Conservation (phyloP, 1,139 yeast genomes). For the Zygosaccharomyces sapae region DNA sequence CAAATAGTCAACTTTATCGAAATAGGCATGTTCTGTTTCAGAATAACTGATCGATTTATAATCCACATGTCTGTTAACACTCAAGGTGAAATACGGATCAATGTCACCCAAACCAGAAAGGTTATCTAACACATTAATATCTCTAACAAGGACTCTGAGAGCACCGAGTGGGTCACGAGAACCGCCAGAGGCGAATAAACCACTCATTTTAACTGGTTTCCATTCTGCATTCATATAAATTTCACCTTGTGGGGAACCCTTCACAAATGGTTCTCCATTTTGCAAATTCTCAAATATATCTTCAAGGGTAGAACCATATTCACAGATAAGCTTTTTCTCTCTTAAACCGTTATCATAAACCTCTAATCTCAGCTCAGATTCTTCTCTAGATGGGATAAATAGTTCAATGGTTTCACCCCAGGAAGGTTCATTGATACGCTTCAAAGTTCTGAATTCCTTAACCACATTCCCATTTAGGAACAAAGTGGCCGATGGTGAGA, state of each 20-base stretch:
- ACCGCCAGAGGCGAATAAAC: slow-evolving; percentile 44
- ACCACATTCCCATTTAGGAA: slow-evolving; percentile 52
- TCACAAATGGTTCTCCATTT: slow-evolving; percentile 47
- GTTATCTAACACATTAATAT: slow-evolving; percentile 42
- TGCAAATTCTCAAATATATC: slow-evolving; percentile 54
- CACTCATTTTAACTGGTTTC: slow-evolving; percentile 64
- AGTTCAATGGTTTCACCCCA: slow-evolving; percentile 64
- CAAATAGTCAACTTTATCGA: slow-evolving; percentile 54
- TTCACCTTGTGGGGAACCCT: slow-evolving; percentile 48
- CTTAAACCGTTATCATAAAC: slow-evolving; percentile 52
- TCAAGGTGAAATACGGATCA: slow-evolving; percentile 65
- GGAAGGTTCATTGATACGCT: slow-evolving; percentile 64
- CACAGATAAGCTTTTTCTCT: slow-evolving; percentile 41
- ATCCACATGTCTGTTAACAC: slow-evolving; percentile 53
- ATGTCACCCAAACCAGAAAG: slow-evolving; percentile 64
- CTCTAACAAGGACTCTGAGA: slow-evolving; percentile 53
- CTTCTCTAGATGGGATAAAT: slow-evolving; percentile 55
- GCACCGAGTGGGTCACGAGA: slow-evolving; percentile 55
- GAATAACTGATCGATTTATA: slow-evolving; percentile 54
- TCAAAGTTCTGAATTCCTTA: slow-evolving; percentile 57
- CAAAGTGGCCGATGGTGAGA: slow-evolving; percentile 69
- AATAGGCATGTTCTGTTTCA: slow-evolving; percentile 54
- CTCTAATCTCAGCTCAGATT: slow-evolving; percentile 49
- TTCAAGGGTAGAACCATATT: slow-evolving; percentile 48
- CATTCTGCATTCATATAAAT: slow-evolving; percentile 49